Conservation (phyloP, 1,139 yeast species). For the Protomyces lactucae-debilis region DNA sequence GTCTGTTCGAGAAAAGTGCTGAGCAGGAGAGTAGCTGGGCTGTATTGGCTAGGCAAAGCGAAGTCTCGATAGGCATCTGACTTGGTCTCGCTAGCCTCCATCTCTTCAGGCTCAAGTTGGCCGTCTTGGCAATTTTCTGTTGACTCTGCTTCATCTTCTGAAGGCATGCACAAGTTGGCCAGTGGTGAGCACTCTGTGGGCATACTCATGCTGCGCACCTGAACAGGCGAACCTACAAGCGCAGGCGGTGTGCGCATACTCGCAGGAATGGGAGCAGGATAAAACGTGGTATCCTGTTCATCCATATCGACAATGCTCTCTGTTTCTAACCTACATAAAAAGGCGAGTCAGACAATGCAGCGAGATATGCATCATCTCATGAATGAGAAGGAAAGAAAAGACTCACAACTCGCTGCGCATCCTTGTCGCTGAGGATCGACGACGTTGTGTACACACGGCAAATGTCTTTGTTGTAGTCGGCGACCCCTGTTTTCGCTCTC, state of each 20-base stretch:
- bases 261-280: background rate
- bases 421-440: no score
- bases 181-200: background rate
- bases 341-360: no score
- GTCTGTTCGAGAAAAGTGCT: background rate
- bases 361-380: no score
- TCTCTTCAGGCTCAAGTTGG: no score
- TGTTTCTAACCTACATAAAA: no score
- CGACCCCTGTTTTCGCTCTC: background rate
- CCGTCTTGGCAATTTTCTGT: background rate
- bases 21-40: background rate
- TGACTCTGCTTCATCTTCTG: background rate
- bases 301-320: no score
- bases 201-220: background rate
- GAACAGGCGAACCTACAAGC: background rate
- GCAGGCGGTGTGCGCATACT: background rate
- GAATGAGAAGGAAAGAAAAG: no score
- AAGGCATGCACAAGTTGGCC: background rate
- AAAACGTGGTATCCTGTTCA: background rate
- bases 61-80: background rate
- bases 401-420: no score
- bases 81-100: background rate
- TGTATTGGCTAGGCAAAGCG: background rate
- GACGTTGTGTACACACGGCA: no score
- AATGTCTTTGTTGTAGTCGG: background rate